Base-by-base conservation (phyloP, 495 filamentous ascomycete species). In the Penicillium angulare region DNA sequence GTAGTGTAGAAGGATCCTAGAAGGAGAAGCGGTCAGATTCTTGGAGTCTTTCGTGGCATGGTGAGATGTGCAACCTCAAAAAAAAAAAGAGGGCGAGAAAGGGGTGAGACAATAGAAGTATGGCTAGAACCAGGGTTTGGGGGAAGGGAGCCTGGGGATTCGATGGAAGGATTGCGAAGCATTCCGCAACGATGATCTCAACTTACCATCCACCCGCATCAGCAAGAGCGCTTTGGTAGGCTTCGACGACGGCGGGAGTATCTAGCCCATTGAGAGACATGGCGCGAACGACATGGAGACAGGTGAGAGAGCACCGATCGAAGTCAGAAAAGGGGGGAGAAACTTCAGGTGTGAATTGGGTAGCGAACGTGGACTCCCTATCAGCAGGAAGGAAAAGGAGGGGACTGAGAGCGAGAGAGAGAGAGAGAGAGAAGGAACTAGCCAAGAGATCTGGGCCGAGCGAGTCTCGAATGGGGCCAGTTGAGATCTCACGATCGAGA, bases 251-350 rank as follows among this genome's bases (percentile, higher is more conserved):
- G 56, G 80, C 79, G 58, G 81, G 75, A 76, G 82, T 80, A 75
- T 97, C 93, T 76, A 98, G 78, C 56, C 93, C 93, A 86, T 97
- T 96, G 72, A 98, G 79, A 79, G 93, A 97, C 93, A 98, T 98
- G 68, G 55, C 63, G 68, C 60, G 64, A 58, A 56, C 71, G 55
- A 68, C 74, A 77, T 77, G 67, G 64, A 52, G 61, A 50, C 31
- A 43, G 32, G 36, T 42, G 22, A 22, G 18, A 21, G 47, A 51
- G 24, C 18, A 29, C 22, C 41, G 23, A 16, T 31, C 24, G 24
- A 43, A 31, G 23, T 24, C 18, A 18, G 34, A 26, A 42, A 7
- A 32, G 42, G 26, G 18, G 43, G 53, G 46, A 52, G 56, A 53
- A 45, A 12, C 17, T 20, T 47, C 22, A 31, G 54, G n/a, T n/a